These are phyloP conservation scores for Spergularia marina DNA, from an alignment of 148 eudicot genomes.

Conservation along the genomic window DNA sequence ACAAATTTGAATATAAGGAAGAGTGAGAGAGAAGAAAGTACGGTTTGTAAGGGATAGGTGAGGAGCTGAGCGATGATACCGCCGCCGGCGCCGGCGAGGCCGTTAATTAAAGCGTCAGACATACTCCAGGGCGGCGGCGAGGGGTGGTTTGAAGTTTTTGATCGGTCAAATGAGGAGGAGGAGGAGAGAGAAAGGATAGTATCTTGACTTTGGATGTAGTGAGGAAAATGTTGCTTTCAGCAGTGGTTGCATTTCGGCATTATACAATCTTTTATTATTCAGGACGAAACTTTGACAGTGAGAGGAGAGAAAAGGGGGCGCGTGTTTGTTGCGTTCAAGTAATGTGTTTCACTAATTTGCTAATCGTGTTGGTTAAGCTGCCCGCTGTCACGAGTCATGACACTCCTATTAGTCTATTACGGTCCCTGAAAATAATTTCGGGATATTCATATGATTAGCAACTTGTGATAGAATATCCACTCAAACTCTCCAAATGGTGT, in stretches of 20 bases:
- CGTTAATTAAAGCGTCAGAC: constrained; percentile 94
- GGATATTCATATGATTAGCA: too few species aligned
- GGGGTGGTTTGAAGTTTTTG: constrained; percentile 41
- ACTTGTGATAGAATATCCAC: too few species aligned
- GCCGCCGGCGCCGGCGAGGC: constrained; percentile 97
- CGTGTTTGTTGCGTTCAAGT: constrained; percentile 26
- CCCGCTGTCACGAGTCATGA: too few species aligned
- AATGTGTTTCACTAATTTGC: too few species aligned
- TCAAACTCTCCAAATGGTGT: too few species aligned
- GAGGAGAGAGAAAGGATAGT: background rate
- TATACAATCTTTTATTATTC: background rate
- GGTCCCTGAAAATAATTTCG: too few species aligned
- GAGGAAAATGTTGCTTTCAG: constrained; percentile 14
- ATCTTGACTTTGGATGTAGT: constrained; percentile 27
- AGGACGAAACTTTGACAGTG: background rate
- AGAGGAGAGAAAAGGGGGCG: background rate
- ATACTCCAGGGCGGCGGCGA: constrained; percentile 26
- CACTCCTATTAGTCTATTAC: too few species aligned
- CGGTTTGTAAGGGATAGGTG: constrained; percentile 95
- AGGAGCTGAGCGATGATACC: constrained; percentile 98
- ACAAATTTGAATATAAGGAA: background rate
- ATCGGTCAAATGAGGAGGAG: constrained; percentile 8
- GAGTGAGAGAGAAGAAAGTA: constrained; percentile 18
- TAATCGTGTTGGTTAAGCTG: too few species aligned
- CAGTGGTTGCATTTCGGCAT: background rate